Conservation (phyloP, 371 early-diverging fungal species). For the Mortierella sp. region DNA sequence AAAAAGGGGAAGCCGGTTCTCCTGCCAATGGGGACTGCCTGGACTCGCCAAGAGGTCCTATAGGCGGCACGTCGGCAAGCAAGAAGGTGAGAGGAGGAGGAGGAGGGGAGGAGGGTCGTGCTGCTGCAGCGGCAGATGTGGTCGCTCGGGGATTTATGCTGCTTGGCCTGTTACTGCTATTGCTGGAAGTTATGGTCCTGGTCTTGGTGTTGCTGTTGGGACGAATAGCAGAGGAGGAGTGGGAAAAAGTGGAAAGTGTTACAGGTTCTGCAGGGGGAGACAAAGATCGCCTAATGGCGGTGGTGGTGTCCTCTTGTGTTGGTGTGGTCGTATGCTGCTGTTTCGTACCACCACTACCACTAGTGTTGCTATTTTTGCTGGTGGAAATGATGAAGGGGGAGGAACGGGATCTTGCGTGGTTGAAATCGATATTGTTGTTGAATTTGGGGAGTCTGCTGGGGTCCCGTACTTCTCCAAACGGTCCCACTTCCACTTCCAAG, state of each 20-base stretch:
- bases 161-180: not conserved
- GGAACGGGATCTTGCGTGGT: not conserved
- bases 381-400: not conserved
- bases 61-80: too few species aligned
- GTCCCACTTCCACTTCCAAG: slow-evolving; percentile 11
- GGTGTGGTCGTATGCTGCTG: not conserved
- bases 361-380: not conserved
- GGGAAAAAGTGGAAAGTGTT: not conserved
- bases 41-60: not conserved
- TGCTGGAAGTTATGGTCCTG: not conserved
- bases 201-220: not conserved
- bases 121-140: not conserved
- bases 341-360: not conserved
- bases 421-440: not conserved
- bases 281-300: not conserved
- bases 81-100: not conserved
- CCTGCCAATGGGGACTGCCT: not conserved
- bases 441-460: not conserved
- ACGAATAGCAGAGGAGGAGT: not conserved
- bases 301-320: not conserved
- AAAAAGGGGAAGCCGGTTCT: too few species aligned
- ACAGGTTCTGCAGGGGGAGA: not conserved
- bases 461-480: slow-evolving; percentile 12
- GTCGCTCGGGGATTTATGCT: slow-evolving; percentile 4
- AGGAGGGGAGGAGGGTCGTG: not conserved